A percentile compares a stretch with the other conserved stretches of the same genome.
Conservation (phyloP, 1,284 basidiomycete species). For the Ganoderma sp. region DNA sequence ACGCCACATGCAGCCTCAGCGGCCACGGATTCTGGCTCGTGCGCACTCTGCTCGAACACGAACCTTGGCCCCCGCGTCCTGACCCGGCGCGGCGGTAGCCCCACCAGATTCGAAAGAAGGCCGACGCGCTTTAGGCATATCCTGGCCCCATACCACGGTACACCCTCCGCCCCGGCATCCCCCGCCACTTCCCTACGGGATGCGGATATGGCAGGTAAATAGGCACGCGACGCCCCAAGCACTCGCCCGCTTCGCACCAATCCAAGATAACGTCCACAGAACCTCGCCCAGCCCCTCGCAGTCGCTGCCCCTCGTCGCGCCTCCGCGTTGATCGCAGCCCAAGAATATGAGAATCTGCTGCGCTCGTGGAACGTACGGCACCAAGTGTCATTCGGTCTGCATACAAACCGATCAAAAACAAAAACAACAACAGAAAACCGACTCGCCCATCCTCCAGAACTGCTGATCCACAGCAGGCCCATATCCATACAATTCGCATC, state of each 20-base stretch:
- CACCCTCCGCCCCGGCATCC: constrained; percentile 19
- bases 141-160: constrained; percentile 25
- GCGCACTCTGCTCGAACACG: constrained; percentile 13
- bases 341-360: not conserved
- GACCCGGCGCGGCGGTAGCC: constrained; percentile 14
- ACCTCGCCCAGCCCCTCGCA: constrained; percentile 11
- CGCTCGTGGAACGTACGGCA: not conserved
- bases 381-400: not conserved
- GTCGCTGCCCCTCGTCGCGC: not conserved
- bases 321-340: constrained; percentile 19
- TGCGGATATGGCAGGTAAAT: constrained; percentile 34
- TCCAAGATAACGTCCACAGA: constrained; percentile 21
- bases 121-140: constrained; percentile 20
- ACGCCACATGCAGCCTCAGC: constrained; percentile 27
- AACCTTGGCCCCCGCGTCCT: constrained; percentile 15
- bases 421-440: not conserved
- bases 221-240: constrained; percentile 28
- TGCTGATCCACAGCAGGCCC: not conserved
- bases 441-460: not conserved
- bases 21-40: constrained; percentile 14
- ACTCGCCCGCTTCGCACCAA: constrained; percentile 24
- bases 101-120: constrained; percentile 21
- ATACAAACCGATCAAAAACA: not conserved
- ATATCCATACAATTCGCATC: constrained; percentile 5
- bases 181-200: constrained; percentile 28